phyloP scores from a whole-genome alignment of 495 filamentous ascomycete genomes.

The Penicillium fimorum region DNA sequence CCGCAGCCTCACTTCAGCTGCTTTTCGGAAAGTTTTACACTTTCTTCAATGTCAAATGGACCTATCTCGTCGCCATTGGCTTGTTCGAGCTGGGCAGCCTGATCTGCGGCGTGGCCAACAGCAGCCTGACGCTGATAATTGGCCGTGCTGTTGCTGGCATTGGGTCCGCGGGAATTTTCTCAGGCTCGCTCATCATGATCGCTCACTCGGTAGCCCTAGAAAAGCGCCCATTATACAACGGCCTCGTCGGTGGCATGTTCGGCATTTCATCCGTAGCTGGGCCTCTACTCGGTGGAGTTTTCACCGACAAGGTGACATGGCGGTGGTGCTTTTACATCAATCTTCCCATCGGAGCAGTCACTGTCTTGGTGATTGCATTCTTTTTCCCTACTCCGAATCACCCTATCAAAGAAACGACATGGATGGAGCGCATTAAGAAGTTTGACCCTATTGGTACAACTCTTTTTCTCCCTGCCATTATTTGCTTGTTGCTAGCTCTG shows the following conservation, averaged over 20 bases:
- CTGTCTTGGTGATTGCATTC: constrained; percentile 53
- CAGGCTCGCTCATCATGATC: constrained; percentile 70
- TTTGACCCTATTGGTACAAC: constrained; percentile 36
- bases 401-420: constrained; percentile 22
- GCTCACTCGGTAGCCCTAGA: constrained; percentile 57
- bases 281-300: constrained; percentile 60
- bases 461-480: constrained; percentile 37
- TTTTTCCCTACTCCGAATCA: constrained; percentile 41
- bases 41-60: constrained; percentile 58
- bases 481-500: constrained; percentile 42
- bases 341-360: constrained; percentile 60
- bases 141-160: constrained; percentile 77
- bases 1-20: constrained; percentile 57
- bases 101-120: constrained; percentile 68
- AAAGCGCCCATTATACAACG: constrained; percentile 64
- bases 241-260: constrained; percentile 68
- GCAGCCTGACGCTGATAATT: constrained; percentile 66
- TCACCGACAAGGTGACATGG: constrained; percentile 64
- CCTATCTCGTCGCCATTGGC: constrained; percentile 60
- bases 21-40: constrained; percentile 43
- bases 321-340: constrained; percentile 87
- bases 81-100: constrained; percentile 73
- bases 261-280: constrained; percentile 68
- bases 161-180: constrained; percentile 66
- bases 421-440: constrained; percentile 28